Percentiles rank a stretch among this genome's conserved stretches.
These are phyloP conservation scores for Globisporangium cederbergense DNA, from an alignment of 352 stramenopile genomes.

Conservation along the genomic window DNA sequence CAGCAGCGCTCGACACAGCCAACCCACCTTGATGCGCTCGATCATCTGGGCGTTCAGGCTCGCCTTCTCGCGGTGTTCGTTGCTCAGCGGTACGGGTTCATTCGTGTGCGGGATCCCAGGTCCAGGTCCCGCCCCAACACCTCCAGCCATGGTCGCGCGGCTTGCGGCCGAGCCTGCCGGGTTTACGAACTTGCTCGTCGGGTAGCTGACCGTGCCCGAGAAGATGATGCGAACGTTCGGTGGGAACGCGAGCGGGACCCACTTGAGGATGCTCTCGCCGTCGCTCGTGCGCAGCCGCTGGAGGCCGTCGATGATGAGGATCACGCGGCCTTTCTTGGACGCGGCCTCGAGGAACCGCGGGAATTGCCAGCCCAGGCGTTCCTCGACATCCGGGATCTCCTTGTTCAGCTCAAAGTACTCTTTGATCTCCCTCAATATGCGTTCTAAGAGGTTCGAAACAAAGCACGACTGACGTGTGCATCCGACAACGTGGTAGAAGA, in stretches of 20 bases:
- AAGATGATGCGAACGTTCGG: slow-evolving; percentile 88
- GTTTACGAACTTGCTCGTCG: slow-evolving; percentile 38
- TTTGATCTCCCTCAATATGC: slow-evolving; percentile 87
- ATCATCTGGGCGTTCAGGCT: slow-evolving; percentile 73
- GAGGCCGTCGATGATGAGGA: slow-evolving; percentile 90
- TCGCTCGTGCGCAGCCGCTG: slow-evolving; percentile 82
- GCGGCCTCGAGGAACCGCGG: slow-evolving; percentile 88
- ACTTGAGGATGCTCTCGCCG: slow-evolving; percentile 89
- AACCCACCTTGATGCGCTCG: slow-evolving; percentile 57
- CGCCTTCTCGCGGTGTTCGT: slow-evolving; percentile 59
- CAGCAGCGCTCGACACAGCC: background rate
- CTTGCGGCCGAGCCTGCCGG: background rate
- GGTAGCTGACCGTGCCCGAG: slow-evolving; percentile 53
- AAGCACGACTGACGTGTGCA: slow-evolving; percentile 85
- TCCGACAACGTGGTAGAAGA: slow-evolving; percentile 90
- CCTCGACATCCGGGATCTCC: slow-evolving; percentile 77
- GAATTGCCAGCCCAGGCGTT: slow-evolving; percentile 89
- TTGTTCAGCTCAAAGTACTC: slow-evolving; percentile 90
- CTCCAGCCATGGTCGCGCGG: background rate
- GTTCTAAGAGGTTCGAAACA: slow-evolving; percentile 83
- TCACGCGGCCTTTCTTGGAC: slow-evolving; percentile 85
- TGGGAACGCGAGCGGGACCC: slow-evolving; percentile 85
- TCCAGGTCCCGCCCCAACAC: background rate
- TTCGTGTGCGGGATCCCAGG: background rate
- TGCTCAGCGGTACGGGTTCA: slow-evolving; percentile 15